phyloP scores from a whole-genome alignment of 208 protist species.

The Acanthamoeba healyi region DNA sequence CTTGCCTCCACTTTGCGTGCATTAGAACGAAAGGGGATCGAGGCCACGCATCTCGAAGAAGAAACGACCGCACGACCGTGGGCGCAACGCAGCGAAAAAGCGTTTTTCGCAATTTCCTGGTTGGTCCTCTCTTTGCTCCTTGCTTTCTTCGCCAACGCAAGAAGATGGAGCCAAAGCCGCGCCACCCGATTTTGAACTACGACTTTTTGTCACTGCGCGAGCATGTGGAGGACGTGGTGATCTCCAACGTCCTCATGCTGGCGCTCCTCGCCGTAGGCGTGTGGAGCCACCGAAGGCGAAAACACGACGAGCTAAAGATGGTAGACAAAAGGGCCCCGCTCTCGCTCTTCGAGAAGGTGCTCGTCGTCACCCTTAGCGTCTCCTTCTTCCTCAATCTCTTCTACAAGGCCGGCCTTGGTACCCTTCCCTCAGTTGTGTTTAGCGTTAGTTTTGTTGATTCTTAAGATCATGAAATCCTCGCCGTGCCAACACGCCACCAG shows the following conservation, averaged over 20 bases:
- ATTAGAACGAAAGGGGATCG: too few species aligned
- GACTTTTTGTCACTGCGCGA: not conserved
- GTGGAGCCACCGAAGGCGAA: constrained; percentile 16
- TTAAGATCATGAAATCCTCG: too few species aligned
- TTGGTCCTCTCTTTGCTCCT: too few species aligned
- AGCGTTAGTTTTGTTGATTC: not conserved
- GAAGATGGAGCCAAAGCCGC: not conserved
- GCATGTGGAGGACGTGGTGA: not conserved
- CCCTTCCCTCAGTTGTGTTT: not conserved
- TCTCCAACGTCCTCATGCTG: constrained; percentile 13
- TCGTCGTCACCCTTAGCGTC: not conserved
- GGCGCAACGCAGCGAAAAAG: too few species aligned
- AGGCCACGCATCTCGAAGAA: too few species aligned
- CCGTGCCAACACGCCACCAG: too few species aligned
- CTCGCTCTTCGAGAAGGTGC: not conserved
- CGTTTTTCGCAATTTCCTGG: too few species aligned
- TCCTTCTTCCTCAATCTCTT: constrained; percentile 48
- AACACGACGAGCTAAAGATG: not conserved
- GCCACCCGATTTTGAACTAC: constrained; percentile 23
- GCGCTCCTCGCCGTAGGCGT: constrained; percentile 1
- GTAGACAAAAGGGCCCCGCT: not conserved
- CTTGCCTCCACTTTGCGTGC: too few species aligned
- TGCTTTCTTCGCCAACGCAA: not conserved
- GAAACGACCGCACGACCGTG: too few species aligned
- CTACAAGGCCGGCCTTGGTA: constrained; percentile 21